These are phyloP conservation scores for Paulownia fortunei DNA, from an alignment of 257 asterid genomes.

Conservation along the genomic window DNA sequence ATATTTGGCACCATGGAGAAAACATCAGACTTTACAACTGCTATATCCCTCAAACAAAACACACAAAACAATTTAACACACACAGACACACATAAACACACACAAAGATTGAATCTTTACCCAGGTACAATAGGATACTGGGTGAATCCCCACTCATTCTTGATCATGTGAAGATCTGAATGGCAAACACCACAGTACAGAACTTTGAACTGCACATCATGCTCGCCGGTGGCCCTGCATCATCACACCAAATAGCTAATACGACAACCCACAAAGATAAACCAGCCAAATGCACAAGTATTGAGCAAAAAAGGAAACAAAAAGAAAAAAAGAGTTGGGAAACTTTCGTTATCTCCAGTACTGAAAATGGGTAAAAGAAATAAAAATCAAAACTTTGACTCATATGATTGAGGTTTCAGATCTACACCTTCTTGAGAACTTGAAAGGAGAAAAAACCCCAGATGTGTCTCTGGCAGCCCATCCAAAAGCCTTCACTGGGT, in stretches of 20 bases:
- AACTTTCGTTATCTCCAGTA: neutral
- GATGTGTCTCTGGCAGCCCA: slow-evolving; percentile 65
- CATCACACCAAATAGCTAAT: neutral
- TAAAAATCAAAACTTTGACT: neutral
- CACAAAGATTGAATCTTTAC: slow-evolving; percentile 26
- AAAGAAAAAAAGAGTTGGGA: neutral
- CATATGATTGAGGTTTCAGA: neutral
- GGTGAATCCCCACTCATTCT: slow-evolving; percentile 57
- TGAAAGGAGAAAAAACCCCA: slow-evolving; percentile 58
- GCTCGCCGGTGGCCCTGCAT: slow-evolving; percentile 48
- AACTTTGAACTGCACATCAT: slow-evolving; percentile 58
- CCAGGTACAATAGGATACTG: slow-evolving; percentile 59
- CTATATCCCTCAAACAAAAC: neutral
- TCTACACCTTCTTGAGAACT: slow-evolving; percentile 62
- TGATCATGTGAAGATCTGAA: slow-evolving; percentile 54
- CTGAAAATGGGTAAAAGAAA: neutral
- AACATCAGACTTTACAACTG: neutral
- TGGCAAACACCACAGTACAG: slow-evolving; percentile 62
- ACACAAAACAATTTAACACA: neutral
- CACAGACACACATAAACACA: neutral
- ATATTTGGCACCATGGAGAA: neutral
- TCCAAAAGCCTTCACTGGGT: slow-evolving; percentile 56
- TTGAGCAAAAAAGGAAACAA: neutral
- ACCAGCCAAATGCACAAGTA: neutral
- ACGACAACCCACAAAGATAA: neutral